Evolutionary conservation across 441 rosid species (phyloP).

Genomic region (Daphne laureola): DNA sequence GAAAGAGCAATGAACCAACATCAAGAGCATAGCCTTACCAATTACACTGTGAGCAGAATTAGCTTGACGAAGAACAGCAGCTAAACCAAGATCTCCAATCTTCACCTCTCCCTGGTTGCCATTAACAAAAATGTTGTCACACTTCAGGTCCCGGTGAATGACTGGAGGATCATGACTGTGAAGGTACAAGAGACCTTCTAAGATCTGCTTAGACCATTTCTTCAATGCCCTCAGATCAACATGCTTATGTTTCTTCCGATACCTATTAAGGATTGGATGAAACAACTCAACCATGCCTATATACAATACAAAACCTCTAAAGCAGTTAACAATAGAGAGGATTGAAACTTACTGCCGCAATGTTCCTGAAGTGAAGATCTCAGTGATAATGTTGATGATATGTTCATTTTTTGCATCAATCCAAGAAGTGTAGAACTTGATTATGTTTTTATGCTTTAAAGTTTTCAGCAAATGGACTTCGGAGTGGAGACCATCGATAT

Average conservation of each 20-base stretch:
- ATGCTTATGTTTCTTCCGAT: constrained; percentile 57
- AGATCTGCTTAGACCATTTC: constrained; percentile 66
- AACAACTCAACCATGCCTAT: not conserved
- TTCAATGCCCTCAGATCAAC: constrained; percentile 62
- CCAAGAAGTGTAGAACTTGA: constrained; percentile 62
- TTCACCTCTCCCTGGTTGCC: constrained; percentile 71
- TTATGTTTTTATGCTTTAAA: constrained; percentile 63
- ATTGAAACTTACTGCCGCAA: constrained; percentile 40
- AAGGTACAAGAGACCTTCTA: constrained; percentile 60
- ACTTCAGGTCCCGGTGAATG: constrained; percentile 63
- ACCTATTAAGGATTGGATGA: constrained; percentile 20
- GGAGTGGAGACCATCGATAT: constrained; percentile 55
- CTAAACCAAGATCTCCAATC: constrained; percentile 62
- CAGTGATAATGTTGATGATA: constrained; percentile 61
- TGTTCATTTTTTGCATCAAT: constrained; percentile 40
- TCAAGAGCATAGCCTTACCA: constrained; percentile 23
- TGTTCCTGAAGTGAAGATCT: constrained; percentile 63
- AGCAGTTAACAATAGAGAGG: not conserved
- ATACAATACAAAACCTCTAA: not conserved
- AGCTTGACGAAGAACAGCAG: constrained; percentile 49
- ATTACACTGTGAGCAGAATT: constrained; percentile 60
- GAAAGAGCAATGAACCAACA: not conserved
- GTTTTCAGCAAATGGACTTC: constrained; percentile 68
- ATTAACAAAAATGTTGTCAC: constrained; percentile 64
- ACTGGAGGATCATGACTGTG: constrained; percentile 62